These are phyloP conservation scores for Kodamaea fungicola DNA, from an alignment of 1,139 yeast genomes.

Conservation along the genomic window DNA sequence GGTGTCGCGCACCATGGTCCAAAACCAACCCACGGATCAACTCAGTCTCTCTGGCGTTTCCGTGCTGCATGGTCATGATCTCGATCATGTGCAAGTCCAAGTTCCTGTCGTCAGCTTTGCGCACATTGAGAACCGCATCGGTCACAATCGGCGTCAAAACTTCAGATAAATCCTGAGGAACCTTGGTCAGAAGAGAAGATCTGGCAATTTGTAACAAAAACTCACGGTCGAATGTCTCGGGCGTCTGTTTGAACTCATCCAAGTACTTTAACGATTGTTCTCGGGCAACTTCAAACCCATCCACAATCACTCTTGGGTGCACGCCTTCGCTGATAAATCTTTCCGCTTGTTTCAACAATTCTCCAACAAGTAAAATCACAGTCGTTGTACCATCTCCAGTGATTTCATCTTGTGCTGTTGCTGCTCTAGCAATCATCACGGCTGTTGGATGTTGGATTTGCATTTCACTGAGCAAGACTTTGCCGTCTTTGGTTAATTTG, in stretches of 20 bases:
- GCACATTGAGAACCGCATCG: conserved; percentile 87
- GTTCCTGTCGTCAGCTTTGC: conserved; percentile 44
- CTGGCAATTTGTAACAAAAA: conserved; percentile 87
- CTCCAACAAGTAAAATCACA: conserved; percentile 92
- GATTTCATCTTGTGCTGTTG: conserved; percentile 97
- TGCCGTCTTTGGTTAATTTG: conserved; percentile 96
- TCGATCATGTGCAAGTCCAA: conserved; percentile 97
- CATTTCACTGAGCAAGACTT: conserved; percentile 91
- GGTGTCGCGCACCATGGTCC: conserved; percentile 99
- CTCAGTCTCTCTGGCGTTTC: conserved; percentile 77
- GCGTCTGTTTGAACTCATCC: conserved; percentile 54
- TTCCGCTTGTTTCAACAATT: conserved; percentile 90
- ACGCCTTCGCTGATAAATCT: conserved; percentile 90
- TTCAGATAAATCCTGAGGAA: conserved; percentile 69
- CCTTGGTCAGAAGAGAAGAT: conserved; percentile 85
- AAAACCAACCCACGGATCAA: conserved; percentile 86
- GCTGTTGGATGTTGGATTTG: conserved; percentile 99
- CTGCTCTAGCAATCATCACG: conserved; percentile 97
- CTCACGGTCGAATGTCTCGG: conserved; percentile 68
- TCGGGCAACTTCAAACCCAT: conserved; percentile 91
- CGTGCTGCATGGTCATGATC: conserved; percentile 97
- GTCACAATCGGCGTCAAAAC: conserved; percentile 91
- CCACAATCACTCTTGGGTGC: conserved; percentile 91
- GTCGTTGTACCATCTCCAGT: conserved; percentile 99
- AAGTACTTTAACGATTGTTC: conserved; percentile 67